phyloP scores from a whole-genome alignment of 2,329 filamentous ascomycete genomes.

The Mollisiaceae sp. region DNA sequence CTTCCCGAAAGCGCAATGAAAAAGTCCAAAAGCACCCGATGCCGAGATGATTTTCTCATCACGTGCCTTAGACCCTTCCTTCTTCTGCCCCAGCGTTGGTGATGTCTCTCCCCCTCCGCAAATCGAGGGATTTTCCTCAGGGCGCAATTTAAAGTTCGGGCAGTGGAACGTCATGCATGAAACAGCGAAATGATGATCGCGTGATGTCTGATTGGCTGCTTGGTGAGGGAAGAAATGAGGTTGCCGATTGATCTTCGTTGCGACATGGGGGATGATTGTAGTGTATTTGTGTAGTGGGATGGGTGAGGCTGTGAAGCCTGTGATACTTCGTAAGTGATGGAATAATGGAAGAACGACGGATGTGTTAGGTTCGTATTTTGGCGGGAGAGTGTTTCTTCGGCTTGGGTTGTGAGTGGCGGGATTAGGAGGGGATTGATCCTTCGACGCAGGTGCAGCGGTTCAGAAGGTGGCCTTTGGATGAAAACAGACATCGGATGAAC shows the following conservation, averaged over 20 bases:
- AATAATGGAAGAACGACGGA: background rate
- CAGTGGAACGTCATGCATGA: background rate
- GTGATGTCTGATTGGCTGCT: constrained; percentile 14
- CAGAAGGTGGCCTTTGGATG: too few relatives aligned
- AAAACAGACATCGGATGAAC: background rate
- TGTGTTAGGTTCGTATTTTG: background rate
- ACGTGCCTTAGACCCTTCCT: background rate
- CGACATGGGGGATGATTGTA: background rate
- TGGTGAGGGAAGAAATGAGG: constrained; percentile 13
- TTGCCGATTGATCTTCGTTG: constrained; percentile 14
- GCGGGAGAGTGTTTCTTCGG: background rate
- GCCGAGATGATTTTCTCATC: background rate
- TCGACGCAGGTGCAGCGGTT: background rate
- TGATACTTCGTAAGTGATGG: too few relatives aligned
- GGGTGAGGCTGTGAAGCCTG: constrained; percentile 7
- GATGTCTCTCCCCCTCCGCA: background rate
- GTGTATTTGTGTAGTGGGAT: background rate
- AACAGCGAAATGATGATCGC: constrained; percentile 1
- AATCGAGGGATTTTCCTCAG: background rate
- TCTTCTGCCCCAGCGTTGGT: background rate
- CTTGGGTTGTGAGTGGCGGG: background rate
- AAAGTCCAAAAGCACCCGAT: background rate
- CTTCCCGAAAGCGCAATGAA: background rate
- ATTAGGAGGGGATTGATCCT: background rate
- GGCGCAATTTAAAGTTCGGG: background rate